Base-by-base conservation (phyloP, 441 rosid species). In the Geranium incanum region DNA sequence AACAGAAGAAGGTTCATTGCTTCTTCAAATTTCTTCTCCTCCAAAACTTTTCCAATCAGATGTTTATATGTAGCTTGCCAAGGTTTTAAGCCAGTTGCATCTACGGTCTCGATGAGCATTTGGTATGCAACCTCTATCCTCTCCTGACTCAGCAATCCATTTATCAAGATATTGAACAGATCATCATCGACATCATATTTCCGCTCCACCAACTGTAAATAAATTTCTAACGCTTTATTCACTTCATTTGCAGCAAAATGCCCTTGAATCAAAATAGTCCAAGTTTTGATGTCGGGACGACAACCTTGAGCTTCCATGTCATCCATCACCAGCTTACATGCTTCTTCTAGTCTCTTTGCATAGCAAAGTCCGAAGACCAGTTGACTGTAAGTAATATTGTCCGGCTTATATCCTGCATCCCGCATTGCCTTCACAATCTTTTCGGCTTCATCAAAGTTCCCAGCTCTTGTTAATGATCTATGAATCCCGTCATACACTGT, bases 251-350 rank as follows among this genome's bases (percentile, higher is more conserved):
- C 90, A 69, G 62, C 82, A 80, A 89, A 93, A 70, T 84, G 92
- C 64, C 96, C 96, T 79, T 89, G 87, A 77, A 91, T 93, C 83
- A 93, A 84, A 76, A 89, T 86, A 43, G 98, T 93, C 98, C 98
- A 93, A 4, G 92, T 93, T 79, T 81, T 91, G 71, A 88, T 79
- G 70, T 91, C 98, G 0, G 96, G 91, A 52, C 62, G 36, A 43
- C 96, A 89, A 28, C 90, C 89, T 15, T 77, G 69, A 28, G 75
- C 85, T 78, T 87, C 96, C 96, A 91, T 91, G 66, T 81, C 84
- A 79, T 86, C 86, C 36, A 91, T 64, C 68, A 89, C 79, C 60
- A 55, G 21, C 7, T 79, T 74, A 36, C 84, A 76, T 13, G 97
- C 97, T 81, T 91, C 95, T 38, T 89, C 95, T 36, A 89, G 72